Evolutionary conservation across 169 alveolate species (phyloP), one percentile per base, ranked within the genome.

Genomic region (Cryptosporidium viatorum): DNA sequence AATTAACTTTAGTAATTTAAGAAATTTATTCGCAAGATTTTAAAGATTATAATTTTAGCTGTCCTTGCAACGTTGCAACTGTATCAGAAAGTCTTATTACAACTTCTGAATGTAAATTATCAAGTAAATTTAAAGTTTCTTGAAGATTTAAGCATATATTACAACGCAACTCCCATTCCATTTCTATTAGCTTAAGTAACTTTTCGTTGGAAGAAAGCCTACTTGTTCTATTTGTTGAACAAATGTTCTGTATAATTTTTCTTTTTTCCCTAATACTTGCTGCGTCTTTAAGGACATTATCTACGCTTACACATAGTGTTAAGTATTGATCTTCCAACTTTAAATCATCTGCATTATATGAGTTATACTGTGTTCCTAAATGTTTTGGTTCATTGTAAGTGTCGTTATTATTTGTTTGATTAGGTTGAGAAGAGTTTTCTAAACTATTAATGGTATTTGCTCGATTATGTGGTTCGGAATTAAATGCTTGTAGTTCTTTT

Each of bases 131-230:
- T 41, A 80, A 48, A 21, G 75, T 62, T 21, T 60, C 69, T n/a
- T 62, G 51, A 18, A 80, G 65, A 35, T 67, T 41, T 62, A 59
- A 69, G 55, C 89, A 80, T 31, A 80, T 45, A 29, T 80, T 43
- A 39, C 89, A 80, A 58, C 75, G 89, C 29, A 80, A 31, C 4
- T 80, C 68, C 89, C 89, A 80, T 33, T 80, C 89, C 89, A 80
- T 80, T 41, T 80, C 89, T 35, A 80, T 37, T 41, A 80, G 37
- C 52, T 80, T 80, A 29, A 80, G 50, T 29, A 80, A 21, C 35
- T 67, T 80, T 35, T 80, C 74, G 18, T 41, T 58, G n/a, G 41
- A 21, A 41, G 60, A 26, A 23, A 26, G 45, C 50, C 41, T 80
- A 33, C 33, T 23, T 21, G 80, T 26, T 29, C n/a, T n/a, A 80